Evolutionary conservation across 2,329 filamentous ascomycete genomes (phyloP).

Genomic region (Geosmithia morbida): DNA sequence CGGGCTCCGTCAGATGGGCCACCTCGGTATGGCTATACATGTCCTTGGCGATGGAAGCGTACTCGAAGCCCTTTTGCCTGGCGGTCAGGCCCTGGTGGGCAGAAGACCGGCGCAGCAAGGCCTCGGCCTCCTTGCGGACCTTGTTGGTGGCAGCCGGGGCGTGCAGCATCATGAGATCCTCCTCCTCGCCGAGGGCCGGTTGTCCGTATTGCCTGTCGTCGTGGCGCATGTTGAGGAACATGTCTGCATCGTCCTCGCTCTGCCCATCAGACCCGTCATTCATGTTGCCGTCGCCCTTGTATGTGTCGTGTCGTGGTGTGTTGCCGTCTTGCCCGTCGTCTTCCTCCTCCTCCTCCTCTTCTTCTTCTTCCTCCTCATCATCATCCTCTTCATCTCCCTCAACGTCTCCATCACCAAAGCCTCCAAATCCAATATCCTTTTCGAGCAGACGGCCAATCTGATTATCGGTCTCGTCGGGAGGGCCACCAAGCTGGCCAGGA

Average conservation of each 20-base stretch:
- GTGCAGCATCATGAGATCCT: conserved; percentile 38
- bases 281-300: neutral
- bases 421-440: conserved; percentile 17
- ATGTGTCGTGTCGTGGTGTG: conserved; percentile 20
- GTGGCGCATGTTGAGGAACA: conserved; percentile 34
- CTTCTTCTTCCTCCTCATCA: conserved; percentile 17
- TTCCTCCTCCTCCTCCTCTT: conserved; percentile 17
- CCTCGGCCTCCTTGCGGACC: conserved; percentile 39
- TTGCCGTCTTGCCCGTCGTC: conserved; percentile 19
- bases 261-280: conserved; percentile 22
- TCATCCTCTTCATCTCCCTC: conserved; percentile 22
- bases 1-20: conserved; percentile 51
- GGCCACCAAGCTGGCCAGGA: conserved; percentile 2
- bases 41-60: conserved; percentile 58
- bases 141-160: conserved; percentile 39
- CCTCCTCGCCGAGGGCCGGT: conserved; percentile 26
- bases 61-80: conserved; percentile 18
- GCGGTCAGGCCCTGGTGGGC: conserved; percentile 21
- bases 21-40: conserved; percentile 42
- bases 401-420: conserved; percentile 21
- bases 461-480: conserved; percentile 12
- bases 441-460: conserved; percentile 21
- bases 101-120: conserved; percentile 37
- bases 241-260: conserved; percentile 23
- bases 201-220: conserved; percentile 22